A percentile compares a stretch with the other conserved stretches of the same genome.
Evolutionary conservation across 768 basidiomycete genomes (phyloP).

Genomic region (Grammothele lineata): DNA sequence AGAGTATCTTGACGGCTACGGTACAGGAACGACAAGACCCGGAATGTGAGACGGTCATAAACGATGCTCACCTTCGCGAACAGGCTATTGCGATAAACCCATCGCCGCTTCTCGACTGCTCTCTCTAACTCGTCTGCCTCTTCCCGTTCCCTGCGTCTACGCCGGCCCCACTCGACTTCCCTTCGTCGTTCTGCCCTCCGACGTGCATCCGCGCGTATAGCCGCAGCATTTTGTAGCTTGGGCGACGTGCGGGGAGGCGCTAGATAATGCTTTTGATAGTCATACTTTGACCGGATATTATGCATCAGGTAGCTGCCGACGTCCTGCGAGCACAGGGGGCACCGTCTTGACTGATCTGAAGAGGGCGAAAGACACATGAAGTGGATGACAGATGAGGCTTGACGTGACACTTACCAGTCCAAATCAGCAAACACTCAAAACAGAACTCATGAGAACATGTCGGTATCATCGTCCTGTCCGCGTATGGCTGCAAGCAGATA

Average conservation of each 20-base stretch:
- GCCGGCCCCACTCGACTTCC: conserved; percentile 54
- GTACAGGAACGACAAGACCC: too few relatives aligned
- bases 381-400: neutral
- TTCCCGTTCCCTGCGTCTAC: conserved; percentile 45
- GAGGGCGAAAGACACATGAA: neutral
- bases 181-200: conserved; percentile 32
- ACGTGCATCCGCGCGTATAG: conserved; percentile 26
- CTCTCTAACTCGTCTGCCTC: conserved; percentile 69
- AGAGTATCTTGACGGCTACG: too few relatives aligned
- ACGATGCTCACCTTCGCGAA: conserved; percentile 80
- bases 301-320: conserved; percentile 78
- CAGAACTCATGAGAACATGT: conserved; percentile 91
- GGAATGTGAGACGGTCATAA: too few relatives aligned
- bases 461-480: conserved; percentile 78
- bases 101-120: conserved; percentile 67
- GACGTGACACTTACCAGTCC: conserved; percentile 60
- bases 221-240: conserved; percentile 27
- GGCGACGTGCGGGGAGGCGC: conserved; percentile 57
- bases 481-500: conserved; percentile 78
- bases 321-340: conserved; percentile 67
- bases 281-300: conserved; percentile 68
- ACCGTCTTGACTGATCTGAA: conserved; percentile 71
- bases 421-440: conserved; percentile 83
- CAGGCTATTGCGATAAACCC: conserved; percentile 76
- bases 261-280: conserved; percentile 80